phyloP scores from a whole-genome alignment of 495 filamentous ascomycete species.

The Aspergillus indologenus region DNA sequence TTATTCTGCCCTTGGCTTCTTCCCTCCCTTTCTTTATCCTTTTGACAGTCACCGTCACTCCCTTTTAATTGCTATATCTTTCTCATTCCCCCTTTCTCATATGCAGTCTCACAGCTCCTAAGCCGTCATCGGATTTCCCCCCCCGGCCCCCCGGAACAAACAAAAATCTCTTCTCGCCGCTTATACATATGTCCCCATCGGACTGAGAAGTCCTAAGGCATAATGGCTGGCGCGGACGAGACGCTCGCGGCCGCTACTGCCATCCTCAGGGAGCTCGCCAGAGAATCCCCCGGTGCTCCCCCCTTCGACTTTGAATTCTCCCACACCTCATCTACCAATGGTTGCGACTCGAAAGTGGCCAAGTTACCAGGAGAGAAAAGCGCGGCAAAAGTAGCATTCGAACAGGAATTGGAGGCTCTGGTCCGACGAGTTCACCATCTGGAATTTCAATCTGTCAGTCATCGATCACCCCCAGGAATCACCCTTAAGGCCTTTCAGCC shows the following conservation, averaged over 20 bases:
- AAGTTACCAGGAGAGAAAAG: slow-evolving; percentile 63
- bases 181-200: slow-evolving; percentile 25
- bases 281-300: slow-evolving; percentile 40
- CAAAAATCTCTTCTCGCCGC: slow-evolving; percentile 10
- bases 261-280: slow-evolving; percentile 61
- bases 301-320: slow-evolving; percentile 39
- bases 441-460: slow-evolving; percentile 61
- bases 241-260: slow-evolving; percentile 60
- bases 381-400: slow-evolving; percentile 63
- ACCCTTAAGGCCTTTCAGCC: slow-evolving; percentile 54
- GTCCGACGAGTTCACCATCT: slow-evolving; percentile 64
- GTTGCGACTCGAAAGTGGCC: slow-evolving; percentile 41
- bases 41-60: slow-evolving; percentile 12
- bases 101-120: not conserved
- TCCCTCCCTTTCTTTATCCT: slow-evolving; percentile 21
- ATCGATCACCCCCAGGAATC: slow-evolving; percentile 59
- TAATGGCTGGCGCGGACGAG: slow-evolving; percentile 58
- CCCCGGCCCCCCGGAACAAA: not conserved
- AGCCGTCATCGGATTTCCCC: not conserved
- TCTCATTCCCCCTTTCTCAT: not conserved
- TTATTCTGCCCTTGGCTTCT: slow-evolving; percentile 13
- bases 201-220: slow-evolving; percentile 36
- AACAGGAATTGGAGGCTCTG: slow-evolving; percentile 67
- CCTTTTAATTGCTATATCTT: slow-evolving; percentile 10
- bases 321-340: slow-evolving; percentile 32